A percentile compares a stretch with the other conserved stretches of the same genome.
phyloP scores from a whole-genome alignment of 1,284 basidiomycete genomes.

The Trametes pubescens region DNA sequence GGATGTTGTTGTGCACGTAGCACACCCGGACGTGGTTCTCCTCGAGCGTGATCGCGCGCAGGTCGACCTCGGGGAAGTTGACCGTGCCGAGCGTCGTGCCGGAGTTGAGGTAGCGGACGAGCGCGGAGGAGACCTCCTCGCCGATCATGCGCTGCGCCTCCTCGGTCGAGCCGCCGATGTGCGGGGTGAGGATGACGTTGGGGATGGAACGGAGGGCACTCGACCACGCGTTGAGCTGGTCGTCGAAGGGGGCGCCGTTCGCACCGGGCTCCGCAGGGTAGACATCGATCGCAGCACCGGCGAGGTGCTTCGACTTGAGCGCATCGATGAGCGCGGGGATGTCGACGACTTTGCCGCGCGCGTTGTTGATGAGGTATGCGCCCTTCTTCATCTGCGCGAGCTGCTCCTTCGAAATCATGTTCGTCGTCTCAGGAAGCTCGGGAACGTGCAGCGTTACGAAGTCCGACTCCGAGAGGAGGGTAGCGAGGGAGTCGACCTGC shows the following conservation, averaged over 20 bases:
- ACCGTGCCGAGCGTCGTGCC: slow-evolving; percentile 93
- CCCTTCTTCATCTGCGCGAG: slow-evolving; percentile 95
- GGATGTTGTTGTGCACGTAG: slow-evolving; percentile 97
- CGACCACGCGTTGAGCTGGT: slow-evolving; percentile 86
- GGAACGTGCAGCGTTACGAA: slow-evolving; percentile 98
- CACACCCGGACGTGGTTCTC: slow-evolving; percentile 91
- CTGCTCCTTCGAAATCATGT: slow-evolving; percentile 87
- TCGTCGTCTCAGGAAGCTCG: slow-evolving; percentile 94
- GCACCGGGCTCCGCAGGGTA: slow-evolving; percentile 93
- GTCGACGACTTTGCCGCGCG: slow-evolving; percentile 95
- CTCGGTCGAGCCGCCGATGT: slow-evolving; percentile 99
- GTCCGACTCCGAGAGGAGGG: slow-evolving; percentile 84
- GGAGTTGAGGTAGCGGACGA: slow-evolving; percentile 92
- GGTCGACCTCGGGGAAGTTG: slow-evolving; percentile 99
- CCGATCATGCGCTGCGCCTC: slow-evolving; percentile 99
- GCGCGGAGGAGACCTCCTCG: slow-evolving; percentile 89
- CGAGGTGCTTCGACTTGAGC: slow-evolving; percentile 86
- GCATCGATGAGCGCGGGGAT: slow-evolving; percentile 90
- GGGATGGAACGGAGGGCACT: slow-evolving; percentile 76
- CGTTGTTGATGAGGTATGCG: slow-evolving; percentile 97
- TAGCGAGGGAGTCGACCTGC: slow-evolving; percentile 86
- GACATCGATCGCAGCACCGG: slow-evolving; percentile 95
- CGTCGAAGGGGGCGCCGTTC: slow-evolving; percentile 89
- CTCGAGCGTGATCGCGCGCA: slow-evolving; percentile 91
- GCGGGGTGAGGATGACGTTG: slow-evolving; percentile 96